Base-by-base conservation (phyloP, 768 basidiomycete genomes). In the Suillus plorans region DNA sequence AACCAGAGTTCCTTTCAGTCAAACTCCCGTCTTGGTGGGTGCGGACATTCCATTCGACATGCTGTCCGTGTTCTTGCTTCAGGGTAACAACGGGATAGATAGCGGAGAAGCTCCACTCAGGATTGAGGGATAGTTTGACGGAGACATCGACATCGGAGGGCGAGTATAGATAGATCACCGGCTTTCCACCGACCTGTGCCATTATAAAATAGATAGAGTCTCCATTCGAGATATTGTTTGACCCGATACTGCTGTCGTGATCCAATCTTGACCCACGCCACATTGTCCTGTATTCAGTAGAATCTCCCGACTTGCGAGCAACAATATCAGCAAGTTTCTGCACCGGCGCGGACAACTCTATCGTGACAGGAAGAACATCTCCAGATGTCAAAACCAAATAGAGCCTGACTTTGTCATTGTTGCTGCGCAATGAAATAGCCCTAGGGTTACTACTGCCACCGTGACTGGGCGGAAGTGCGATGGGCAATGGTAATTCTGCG, bases 81-180 rank as follows among this genome's bases (percentile, higher is more conserved):
- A 18, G 28, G 22, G 41, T 20, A 44, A 44, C 39, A 20, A 37
- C 14, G 2, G 59, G 59, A 9, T 60, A 60, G 22, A 60, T 44
- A 6, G 31, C 36, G 22, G 39, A 60, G 39, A 60, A 60, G 18
- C 22, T 60, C 59, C 61, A 62, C 22, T 50, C 61, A 13, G 61
- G 45, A 31, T 16, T 39, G 47, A 62, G 61, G 18, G 61, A 53
- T 3, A 62, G 25, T 18, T 28, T 25, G 28, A 62, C 61, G 1
- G 28, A 28, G 4, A 34, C 36, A 4, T 62, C 61, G 9, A 62
- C 7, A 20, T 62, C 36, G n/a, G 61, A 22, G 10, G 47, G 61
- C 9, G 61, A 62, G 36, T 56, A 49, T 36, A 62, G n/a, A 47
- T 62, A 62, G 16, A 62, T 53, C 10, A 62, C 50, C 18, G 61